These are phyloP conservation scores for Xylaria palmicola DNA, from an alignment of 495 filamentous ascomycete genomes.

Conservation along the genomic window DNA sequence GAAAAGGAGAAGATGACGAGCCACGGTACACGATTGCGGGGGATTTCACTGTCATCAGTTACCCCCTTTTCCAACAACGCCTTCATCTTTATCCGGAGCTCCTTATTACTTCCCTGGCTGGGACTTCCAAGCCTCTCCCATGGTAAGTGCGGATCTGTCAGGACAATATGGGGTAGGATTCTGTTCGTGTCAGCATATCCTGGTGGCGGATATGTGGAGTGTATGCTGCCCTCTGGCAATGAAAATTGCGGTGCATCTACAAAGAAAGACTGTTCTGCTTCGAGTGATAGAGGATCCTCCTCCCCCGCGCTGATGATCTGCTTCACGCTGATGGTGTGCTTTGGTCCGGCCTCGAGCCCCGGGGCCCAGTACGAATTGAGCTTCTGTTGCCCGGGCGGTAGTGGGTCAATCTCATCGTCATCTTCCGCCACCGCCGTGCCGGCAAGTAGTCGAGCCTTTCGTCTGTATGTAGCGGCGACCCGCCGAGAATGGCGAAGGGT, in stretches of 20 bases:
- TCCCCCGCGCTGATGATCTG: conserved; percentile 18
- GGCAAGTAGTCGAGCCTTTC: not conserved
- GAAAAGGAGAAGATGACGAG: conserved; percentile 40
- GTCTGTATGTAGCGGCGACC: not conserved
- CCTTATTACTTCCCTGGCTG: too few relatives aligned
- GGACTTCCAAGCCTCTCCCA: conserved; percentile 40
- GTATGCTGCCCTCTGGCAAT: conserved; percentile 10
- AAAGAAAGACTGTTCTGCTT: conserved; percentile 15
- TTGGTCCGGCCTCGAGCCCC: conserved; percentile 23
- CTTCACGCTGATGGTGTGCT: conserved; percentile 14
- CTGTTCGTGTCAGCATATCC: conserved; percentile 35
- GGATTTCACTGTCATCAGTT: conserved; percentile 7
- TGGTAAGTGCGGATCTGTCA: conserved; percentile 49
- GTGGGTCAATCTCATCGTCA: not conserved
- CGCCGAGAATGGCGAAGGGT: conserved; percentile 25
- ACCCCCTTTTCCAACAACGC: too few relatives aligned
- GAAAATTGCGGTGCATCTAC: conserved; percentile 20
- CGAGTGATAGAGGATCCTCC: conserved; percentile 7
- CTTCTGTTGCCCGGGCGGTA: conserved; percentile 29
- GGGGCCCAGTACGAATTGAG: conserved; percentile 33
- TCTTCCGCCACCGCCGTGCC: too few relatives aligned
- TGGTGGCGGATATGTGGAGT: conserved; percentile 40
- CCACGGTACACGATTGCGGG: conserved; percentile 36
- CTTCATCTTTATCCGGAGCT: too few relatives aligned
- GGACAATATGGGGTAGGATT: conserved; percentile 49